Evolutionary conservation across 495 filamentous ascomycete genomes (phyloP).

Genomic region (Penicillium cataractarum): DNA sequence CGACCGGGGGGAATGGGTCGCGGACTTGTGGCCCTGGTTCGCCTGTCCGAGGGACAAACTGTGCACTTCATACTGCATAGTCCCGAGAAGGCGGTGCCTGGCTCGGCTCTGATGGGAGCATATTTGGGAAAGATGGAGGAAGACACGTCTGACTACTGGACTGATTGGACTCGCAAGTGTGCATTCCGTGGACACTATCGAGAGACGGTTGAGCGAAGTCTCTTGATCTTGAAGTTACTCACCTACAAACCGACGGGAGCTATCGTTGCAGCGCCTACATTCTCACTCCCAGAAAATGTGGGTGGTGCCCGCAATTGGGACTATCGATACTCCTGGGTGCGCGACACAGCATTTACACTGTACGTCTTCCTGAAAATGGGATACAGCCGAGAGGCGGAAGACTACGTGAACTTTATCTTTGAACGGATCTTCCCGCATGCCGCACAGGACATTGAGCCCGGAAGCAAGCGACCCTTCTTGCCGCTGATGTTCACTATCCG

Average conservation of each 20-base stretch:
- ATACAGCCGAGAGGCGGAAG: slow-evolving; percentile 72
- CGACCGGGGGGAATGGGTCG: slow-evolving; percentile 56
- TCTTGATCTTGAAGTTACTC: slow-evolving; percentile 72
- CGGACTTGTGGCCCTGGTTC: slow-evolving; percentile 61
- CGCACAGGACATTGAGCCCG: slow-evolving; percentile 45
- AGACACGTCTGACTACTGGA: slow-evolving; percentile 69
- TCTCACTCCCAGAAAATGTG: slow-evolving; percentile 74
- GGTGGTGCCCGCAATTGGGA: slow-evolving; percentile 77
- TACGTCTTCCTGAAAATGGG: slow-evolving; percentile 76
- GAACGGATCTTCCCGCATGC: slow-evolving; percentile 57
- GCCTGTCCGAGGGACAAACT: slow-evolving; percentile 64
- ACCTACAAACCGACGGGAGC: slow-evolving; percentile 67
- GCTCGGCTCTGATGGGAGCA: slow-evolving; percentile 51
- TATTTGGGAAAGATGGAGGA: slow-evolving; percentile 63
- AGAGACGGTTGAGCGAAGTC: slow-evolving; percentile 66
- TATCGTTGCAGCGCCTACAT: slow-evolving; percentile 59
- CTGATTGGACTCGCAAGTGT: slow-evolving; percentile 69
- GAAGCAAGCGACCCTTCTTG: slow-evolving; percentile 47
- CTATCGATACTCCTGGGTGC: slow-evolving; percentile 75
- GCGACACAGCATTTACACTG: slow-evolving; percentile 73
- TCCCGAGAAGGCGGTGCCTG: slow-evolving; percentile 44
- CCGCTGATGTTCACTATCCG: slow-evolving; percentile 80
- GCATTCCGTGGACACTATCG: slow-evolving; percentile 71
- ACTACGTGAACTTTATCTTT: slow-evolving; percentile 75
- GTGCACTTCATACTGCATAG: slow-evolving; percentile 66